A percentile compares a stretch with the other conserved stretches of the same genome.
Evolutionary conservation across 2,329 filamentous ascomycete species (phyloP).

Genomic region (Thielaviopsis euricoi): DNA sequence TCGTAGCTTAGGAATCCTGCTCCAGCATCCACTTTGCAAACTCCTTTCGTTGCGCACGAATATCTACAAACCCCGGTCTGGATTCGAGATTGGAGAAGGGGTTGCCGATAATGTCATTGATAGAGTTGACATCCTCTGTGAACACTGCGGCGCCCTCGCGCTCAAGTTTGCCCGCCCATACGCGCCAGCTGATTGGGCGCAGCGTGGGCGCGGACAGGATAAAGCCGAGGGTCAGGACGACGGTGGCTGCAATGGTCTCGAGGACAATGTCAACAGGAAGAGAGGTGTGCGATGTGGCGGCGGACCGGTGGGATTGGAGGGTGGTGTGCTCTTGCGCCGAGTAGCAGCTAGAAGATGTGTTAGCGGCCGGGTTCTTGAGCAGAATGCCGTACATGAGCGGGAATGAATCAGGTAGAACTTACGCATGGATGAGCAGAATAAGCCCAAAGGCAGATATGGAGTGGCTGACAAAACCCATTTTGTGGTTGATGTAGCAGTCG

Average conservation of each 20-base stretch:
- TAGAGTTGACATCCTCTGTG: slow-evolving; percentile 51
- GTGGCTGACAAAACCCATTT: slow-evolving; percentile 5
- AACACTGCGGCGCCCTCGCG: slow-evolving; percentile 40
- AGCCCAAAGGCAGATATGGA: slow-evolving; percentile 46
- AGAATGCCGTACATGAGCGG: slow-evolving; percentile 4
- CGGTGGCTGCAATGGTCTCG: slow-evolving; percentile 66
- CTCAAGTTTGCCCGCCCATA: slow-evolving; percentile 75
- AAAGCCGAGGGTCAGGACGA: slow-evolving; percentile 69
- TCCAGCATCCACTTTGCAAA: slow-evolving; percentile 58
- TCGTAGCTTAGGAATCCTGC: slow-evolving; percentile 8
- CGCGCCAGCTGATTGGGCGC: slow-evolving; percentile 69
- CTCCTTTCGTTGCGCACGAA: slow-evolving; percentile 62
- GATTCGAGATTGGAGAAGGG: slow-evolving; percentile 68
- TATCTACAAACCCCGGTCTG: slow-evolving; percentile 71
- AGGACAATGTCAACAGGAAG: slow-evolving; percentile 76
- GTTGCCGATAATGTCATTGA: slow-evolving; percentile 57
- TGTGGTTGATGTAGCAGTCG: not conserved
- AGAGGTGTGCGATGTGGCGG: slow-evolving; percentile 26
- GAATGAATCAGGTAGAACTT: slow-evolving; percentile 28
- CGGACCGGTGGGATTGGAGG: slow-evolving; percentile 43
- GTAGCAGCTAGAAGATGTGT: slow-evolving; percentile 55
- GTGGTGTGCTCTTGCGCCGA: slow-evolving; percentile 85
- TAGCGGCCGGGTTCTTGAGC: slow-evolving; percentile 6
- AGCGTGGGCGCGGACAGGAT: slow-evolving; percentile 62
- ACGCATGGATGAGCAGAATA: slow-evolving; percentile 75